Conservation (phyloP, 805 yeast genomes). For the Ogataea corticis region DNA sequence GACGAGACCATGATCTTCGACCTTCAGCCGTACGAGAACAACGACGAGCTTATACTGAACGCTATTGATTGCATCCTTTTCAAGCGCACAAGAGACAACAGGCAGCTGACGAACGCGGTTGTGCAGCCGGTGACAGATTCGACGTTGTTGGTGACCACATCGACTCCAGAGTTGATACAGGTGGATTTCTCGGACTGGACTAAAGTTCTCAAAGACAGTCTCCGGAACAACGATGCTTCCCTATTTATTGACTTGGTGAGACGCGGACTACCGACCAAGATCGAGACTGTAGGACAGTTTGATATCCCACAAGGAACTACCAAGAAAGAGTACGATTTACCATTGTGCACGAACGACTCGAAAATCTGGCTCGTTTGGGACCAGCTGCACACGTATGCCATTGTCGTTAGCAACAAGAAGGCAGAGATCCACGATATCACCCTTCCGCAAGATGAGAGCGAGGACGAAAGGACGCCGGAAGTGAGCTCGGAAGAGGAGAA, state of each 20-base stretch:
- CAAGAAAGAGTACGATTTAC: constrained; percentile 4
- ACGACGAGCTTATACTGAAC: constrained; percentile 3
- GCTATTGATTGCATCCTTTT: constrained; percentile 19
- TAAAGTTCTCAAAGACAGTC: constrained; percentile 13
- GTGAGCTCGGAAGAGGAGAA: neutral
- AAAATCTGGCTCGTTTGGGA: constrained; percentile 31
- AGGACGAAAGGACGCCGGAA: neutral
- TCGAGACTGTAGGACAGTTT: constrained; percentile 20
- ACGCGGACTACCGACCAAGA: constrained; percentile 24
- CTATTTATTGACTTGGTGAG: constrained; percentile 16
- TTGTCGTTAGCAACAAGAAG: constrained; percentile 9
- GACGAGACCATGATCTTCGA: constrained; percentile 29
- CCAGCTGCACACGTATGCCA: constrained; percentile 18
- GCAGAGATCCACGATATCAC: constrained; percentile 15
- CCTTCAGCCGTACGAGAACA: constrained; percentile 10
- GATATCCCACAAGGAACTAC: constrained; percentile 8
- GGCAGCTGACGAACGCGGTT: constrained; percentile 11
- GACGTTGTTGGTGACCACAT: constrained; percentile 21
- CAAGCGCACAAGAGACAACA: neutral
- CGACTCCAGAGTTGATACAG: constrained; percentile 24
- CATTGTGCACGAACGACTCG: constrained; percentile 16
- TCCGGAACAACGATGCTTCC: constrained; percentile 20
- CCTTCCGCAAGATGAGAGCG: constrained; percentile 3
- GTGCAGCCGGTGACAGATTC: constrained; percentile 24
- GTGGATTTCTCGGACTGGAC: constrained; percentile 34